A percentile compares a stretch with the other conserved stretches of the same genome.
Evolutionary conservation across 2,329 filamentous ascomycete species (phyloP).

Genomic region (Exophiala mesophila): DNA sequence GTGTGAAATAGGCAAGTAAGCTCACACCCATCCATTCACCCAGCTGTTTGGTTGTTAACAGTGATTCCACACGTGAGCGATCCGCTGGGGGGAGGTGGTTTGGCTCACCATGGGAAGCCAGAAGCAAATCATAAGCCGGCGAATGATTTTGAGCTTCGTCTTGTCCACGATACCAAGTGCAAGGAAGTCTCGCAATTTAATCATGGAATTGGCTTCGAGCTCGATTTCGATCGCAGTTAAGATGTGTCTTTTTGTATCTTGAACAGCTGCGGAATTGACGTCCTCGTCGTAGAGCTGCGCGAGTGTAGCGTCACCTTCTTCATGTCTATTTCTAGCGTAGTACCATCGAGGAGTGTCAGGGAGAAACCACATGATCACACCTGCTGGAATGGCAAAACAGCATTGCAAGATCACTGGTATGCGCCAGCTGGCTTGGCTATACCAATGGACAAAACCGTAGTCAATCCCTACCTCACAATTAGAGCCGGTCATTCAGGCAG

Average conservation of each 20-base stretch:
- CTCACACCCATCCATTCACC: not conserved
- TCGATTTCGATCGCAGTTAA: not conserved
- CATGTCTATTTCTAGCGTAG: conserved; percentile 25
- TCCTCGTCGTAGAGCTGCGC: not conserved
- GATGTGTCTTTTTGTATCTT: not conserved
- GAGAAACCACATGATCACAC: conserved; percentile 20
- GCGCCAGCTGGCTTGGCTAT: conserved; percentile 31
- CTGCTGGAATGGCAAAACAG: conserved; percentile 24
- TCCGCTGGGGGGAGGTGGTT: too few relatives aligned
- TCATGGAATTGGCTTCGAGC: not conserved
- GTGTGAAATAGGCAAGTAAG: not conserved
- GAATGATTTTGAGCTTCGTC: not conserved
- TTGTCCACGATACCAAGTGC: not conserved
- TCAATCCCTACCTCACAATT: conserved; percentile 18
- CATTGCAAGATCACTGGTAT: conserved; percentile 32
- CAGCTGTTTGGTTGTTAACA: not conserved
- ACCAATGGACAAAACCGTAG: conserved; percentile 30
- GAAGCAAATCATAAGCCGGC: not conserved
- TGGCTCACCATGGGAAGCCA: not conserved
- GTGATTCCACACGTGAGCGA: not conserved
- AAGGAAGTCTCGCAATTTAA: not conserved
- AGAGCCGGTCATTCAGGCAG: not conserved
- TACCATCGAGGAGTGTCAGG: conserved; percentile 31
- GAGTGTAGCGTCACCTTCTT: conserved; percentile 24
- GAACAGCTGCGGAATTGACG: not conserved